Conservation (phyloP, 139 green algal species). For the Chara braunii region DNA sequence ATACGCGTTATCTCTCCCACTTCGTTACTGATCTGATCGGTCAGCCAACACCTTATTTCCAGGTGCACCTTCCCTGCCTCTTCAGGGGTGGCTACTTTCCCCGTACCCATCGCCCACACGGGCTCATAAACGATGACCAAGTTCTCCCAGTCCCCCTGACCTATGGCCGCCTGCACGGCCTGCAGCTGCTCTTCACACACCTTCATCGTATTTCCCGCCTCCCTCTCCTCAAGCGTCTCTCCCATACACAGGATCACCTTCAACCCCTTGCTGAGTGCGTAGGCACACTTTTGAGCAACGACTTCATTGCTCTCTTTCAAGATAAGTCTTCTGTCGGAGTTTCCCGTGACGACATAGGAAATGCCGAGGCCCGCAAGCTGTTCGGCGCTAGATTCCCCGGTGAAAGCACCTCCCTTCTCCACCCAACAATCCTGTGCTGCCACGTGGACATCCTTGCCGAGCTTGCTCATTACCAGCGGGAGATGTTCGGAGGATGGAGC, state of each 20-base stretch:
- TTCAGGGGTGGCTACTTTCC: slow-evolving; percentile 60
- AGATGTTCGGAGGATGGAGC: slow-evolving; percentile 65
- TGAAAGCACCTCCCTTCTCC: slow-evolving; percentile 78
- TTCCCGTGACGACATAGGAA: slow-evolving; percentile 92
- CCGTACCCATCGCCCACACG: slow-evolving; percentile 72
- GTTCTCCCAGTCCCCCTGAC: slow-evolving; percentile 55
- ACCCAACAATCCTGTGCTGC: slow-evolving; percentile 90
- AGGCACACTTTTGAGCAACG: slow-evolving; percentile 73
- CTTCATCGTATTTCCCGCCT: slow-evolving; percentile 53
- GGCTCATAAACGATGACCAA: slow-evolving; percentile 95
- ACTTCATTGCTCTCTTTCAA: slow-evolving; percentile 80
- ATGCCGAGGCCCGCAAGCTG: slow-evolving; percentile 59
- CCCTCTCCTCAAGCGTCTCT: slow-evolving; percentile 83
- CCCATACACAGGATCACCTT: slow-evolving; percentile 88
- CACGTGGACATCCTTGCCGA: slow-evolving; percentile 54
- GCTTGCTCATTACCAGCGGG: slow-evolving; percentile 23
- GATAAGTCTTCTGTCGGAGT: slow-evolving; percentile 85
- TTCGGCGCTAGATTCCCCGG: slow-evolving; percentile 68
- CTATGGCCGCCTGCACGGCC: no score
- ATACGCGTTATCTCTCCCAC: slow-evolving; percentile 17
- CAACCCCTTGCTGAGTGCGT: slow-evolving; percentile 71
- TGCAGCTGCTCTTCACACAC: slow-evolving; percentile 35
- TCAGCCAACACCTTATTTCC: slow-evolving; percentile 73
- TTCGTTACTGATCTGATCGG: slow-evolving; percentile 52
- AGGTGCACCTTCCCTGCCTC: slow-evolving; percentile 72